A percentile compares a stretch with the other conserved stretches of the same genome.
phyloP scores from a whole-genome alignment of 306 rosid species.

The Lagenaria siceraria region DNA sequence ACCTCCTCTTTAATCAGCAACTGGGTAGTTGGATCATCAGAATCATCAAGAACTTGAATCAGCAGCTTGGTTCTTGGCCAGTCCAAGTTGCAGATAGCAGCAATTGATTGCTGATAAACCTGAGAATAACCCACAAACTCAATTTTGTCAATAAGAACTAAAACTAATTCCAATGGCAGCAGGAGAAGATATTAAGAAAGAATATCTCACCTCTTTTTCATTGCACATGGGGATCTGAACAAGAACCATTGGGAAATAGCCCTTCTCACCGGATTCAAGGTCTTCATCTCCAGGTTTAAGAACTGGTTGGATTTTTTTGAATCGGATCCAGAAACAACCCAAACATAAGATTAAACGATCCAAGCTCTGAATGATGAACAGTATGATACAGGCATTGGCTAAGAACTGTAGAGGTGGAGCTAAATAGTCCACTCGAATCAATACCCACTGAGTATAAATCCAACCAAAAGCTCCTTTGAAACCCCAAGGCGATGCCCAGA shows the following conservation, averaged over 20 bases:
- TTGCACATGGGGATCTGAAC: conserved; percentile 99
- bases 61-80: conserved; percentile 70
- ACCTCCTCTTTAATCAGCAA: conserved; percentile 60
- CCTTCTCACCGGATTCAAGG: conserved; percentile 61
- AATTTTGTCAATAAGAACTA: background rate
- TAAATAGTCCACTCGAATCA: conserved; percentile 50
- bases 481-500: conserved; percentile 41
- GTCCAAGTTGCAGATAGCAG: conserved; percentile 69
- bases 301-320: conserved; percentile 62
- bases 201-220: conserved; percentile 54
- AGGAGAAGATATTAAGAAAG: background rate
- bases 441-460: conserved; percentile 56
- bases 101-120: conserved; percentile 91
- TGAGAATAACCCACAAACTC: conserved; percentile 11
- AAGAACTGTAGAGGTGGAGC: conserved; percentile 81
- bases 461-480: conserved; percentile 48
- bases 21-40: conserved; percentile 71
- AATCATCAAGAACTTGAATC: conserved; percentile 81
- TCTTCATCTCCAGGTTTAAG: conserved; percentile 40
- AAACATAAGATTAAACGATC: conserved; percentile 68
- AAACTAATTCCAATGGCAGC: background rate
- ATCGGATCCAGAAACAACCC: conserved; percentile 83
- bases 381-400: conserved; percentile 55
- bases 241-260: conserved; percentile 70
- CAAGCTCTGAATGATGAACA: conserved; percentile 68